phyloP scores from a whole-genome alignment of 805 yeast species.

The Candida pseudoglaebosa region DNA sequence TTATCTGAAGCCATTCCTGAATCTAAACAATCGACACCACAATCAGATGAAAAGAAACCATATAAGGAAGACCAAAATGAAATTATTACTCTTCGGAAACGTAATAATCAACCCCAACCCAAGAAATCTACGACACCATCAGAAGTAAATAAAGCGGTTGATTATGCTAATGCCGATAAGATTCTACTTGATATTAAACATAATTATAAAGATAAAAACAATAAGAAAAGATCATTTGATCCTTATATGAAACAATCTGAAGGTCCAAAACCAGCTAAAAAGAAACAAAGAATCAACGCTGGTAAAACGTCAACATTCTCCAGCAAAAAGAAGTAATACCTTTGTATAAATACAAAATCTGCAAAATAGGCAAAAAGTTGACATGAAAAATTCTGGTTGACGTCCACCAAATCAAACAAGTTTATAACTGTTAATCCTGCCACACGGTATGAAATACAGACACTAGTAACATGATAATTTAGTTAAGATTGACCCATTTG shows the following conservation, averaged over 20 bases:
- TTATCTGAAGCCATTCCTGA: conserved; percentile 2
- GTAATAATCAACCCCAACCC: conserved; percentile 10
- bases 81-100: conserved; percentile 36
- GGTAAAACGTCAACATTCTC: conserved; percentile 39
- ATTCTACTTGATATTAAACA: conserved; percentile 26
- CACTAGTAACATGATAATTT: no score
- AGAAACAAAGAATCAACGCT: conserved; percentile 26
- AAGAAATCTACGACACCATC: conserved; percentile 5
- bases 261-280: conserved; percentile 56
- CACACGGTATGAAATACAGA: no score
- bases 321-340: conserved; percentile 7
- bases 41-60: conserved; percentile 6
- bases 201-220: conserved; percentile 14
- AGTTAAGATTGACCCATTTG: no score
- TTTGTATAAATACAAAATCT: no score
- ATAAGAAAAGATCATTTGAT: conserved; percentile 47
- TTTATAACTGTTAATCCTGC: no score
- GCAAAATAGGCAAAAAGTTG: no score
- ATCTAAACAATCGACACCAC: conserved; percentile 6
- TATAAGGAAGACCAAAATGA: conserved; percentile 26
- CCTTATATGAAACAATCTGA: conserved; percentile 50
- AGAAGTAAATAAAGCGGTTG: conserved; percentile 28
- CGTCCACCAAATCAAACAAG: background rate
- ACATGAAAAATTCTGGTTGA: no score
- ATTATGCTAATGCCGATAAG: conserved; percentile 43